A percentile compares a stretch with the other conserved stretches of the same genome.
phyloP scores from a whole-genome alignment of 306 rosid species.

The cucumber (Cucumis sativus) region Cucumber_9930_V3 NC_026661.2:15202001-15202500 shows the following conservation, averaged over 20 bases:
- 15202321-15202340: no score
- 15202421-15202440: conserved; percentile 80
- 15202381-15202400: conserved; percentile 98
- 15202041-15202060: no score
- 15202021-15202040: no score
- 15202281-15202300: neutral
- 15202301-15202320: no score
- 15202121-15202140: no score
- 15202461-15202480: conserved; percentile 81
- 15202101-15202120: no score
- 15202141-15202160: no score
- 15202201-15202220: neutral
- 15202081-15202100: no score
- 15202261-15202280: neutral
- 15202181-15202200: neutral
- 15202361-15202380: conserved; percentile 64
- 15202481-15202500: conserved; percentile 92
- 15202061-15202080: no score
- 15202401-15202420: conserved; percentile 97
- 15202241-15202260: neutral
- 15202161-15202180: no score
- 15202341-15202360: neutral
- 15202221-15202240: neutral
- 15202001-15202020: no score
- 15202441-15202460: conserved; percentile 95